Conservation (phyloP, 202 grass and related monocot genomes). For the Hordeum pubiflorum region DNA sequence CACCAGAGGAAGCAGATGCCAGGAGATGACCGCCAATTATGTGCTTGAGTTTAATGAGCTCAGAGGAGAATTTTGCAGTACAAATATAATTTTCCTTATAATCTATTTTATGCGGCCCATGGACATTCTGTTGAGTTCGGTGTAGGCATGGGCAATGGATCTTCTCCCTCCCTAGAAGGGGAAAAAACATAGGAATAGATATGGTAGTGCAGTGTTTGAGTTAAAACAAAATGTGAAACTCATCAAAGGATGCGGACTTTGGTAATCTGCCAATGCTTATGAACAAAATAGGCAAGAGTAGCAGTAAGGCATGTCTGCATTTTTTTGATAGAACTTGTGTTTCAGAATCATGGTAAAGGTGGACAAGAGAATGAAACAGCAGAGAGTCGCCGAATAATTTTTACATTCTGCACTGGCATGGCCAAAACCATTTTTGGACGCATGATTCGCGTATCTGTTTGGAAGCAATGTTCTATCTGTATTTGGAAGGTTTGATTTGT, state of each 20-base stretch:
- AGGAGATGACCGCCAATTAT: conserved; percentile 39
- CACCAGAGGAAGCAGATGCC: conserved; percentile 59
- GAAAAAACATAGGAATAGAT: background rate
- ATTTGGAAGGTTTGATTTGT: conserved; percentile 4
- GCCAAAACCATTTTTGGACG: background rate
- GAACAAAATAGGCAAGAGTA: background rate
- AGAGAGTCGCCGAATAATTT: background rate
- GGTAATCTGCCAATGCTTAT: background rate
- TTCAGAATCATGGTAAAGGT: background rate
- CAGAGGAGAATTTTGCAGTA: background rate
- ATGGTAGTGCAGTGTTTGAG: background rate
- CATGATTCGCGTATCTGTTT: conserved; percentile 17
- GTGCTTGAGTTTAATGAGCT: conserved; percentile 8
- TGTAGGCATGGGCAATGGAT: background rate
- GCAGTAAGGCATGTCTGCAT: background rate
- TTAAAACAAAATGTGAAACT: background rate
- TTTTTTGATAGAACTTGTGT: background rate
- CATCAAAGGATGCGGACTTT: background rate
- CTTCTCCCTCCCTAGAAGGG: background rate
- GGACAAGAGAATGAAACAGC: background rate
- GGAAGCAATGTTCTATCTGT: conserved; percentile 6
- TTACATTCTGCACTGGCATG: background rate
- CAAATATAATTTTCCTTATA: background rate
- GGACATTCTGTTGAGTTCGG: conserved; percentile 9
- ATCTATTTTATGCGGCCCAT: background rate